These are phyloP conservation scores for Tephrocybe sp. DNA, from an alignment of 768 basidiomycete species.

Conservation along the genomic window DNA sequence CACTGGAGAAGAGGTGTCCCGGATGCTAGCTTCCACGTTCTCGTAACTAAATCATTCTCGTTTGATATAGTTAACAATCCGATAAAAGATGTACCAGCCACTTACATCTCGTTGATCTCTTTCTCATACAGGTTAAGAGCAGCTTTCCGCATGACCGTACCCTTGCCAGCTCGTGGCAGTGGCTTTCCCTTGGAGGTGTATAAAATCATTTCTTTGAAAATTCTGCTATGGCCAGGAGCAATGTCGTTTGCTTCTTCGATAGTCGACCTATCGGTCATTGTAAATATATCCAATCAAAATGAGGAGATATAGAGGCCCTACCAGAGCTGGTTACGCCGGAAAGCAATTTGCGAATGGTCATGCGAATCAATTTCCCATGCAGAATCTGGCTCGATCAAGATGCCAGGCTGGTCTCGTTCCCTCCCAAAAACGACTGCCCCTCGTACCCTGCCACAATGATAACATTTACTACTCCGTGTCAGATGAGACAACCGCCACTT, in stretches of 20 bases:
- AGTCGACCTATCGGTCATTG: slow-evolving; percentile 21
- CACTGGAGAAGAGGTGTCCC: background rate
- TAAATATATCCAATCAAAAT: background rate
- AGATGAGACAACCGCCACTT: slow-evolving; percentile 7
- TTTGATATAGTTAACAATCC: no score
- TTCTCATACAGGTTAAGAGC: background rate
- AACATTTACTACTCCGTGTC: no score
- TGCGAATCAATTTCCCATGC: slow-evolving; percentile 22
- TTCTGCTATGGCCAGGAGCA: slow-evolving; percentile 35
- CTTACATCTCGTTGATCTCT: slow-evolving; percentile 5
- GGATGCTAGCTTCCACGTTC: background rate
- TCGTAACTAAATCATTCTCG: slow-evolving; percentile 2
- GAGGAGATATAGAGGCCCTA: background rate
- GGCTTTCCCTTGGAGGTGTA: background rate
- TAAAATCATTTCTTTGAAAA: slow-evolving; percentile 51
- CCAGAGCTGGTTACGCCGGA: slow-evolving; percentile 34
- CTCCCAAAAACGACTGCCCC: slow-evolving; percentile 36
- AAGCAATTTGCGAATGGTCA: no score
- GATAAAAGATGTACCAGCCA: no score
- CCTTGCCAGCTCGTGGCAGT: slow-evolving; percentile 6
- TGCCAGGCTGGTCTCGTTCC: slow-evolving; percentile 22
- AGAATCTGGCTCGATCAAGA: slow-evolving; percentile 20
- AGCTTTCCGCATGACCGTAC: slow-evolving; percentile 2
- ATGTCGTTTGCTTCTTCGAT: slow-evolving; percentile 39
- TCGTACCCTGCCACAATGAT: background rate